Base-by-base conservation (phyloP, 257 asterid genomes). In the Vinca minor region DNA sequence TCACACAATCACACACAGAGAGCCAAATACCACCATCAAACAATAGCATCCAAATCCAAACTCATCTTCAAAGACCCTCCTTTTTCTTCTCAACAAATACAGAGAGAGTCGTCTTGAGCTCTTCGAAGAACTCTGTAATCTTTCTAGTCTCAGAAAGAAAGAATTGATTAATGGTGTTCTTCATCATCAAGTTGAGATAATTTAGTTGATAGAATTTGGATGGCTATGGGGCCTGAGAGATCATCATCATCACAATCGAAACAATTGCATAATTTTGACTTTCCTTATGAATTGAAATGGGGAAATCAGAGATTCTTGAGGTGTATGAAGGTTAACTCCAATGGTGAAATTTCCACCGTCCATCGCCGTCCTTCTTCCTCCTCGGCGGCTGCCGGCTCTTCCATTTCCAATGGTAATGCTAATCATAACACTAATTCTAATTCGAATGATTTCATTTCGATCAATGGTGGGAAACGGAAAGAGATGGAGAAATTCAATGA, bases 241-340 rank as follows among this genome's bases (percentile, higher is more conserved):
- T 83, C 86, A 39, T 83, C 86, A 39, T 54, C 72, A 20, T 49
- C 76, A 34, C n/a, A n/a, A n/a, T 34, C 38, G 10, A 77, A 77
- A 53, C 73, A 91, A 59, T 74, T 88, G 31, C 96, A 88, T 67
- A 88, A 85, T 85, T 83, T 88, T 78, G 71, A 69, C 56, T 26
- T 88, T 68, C 94, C 89, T 23, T 34, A 64, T 58, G 81, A 81
- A 8, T 66, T 88, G n/a, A 80, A 83, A 56, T 88, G 94, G 96
- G 94, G 94, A 3, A 83, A 78, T 47, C 91, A 78, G 86, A 73
- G 62, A 20, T 71, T 64, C 50, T 81, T 83, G 75, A 82, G 89
- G 64, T 83, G 96, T 76, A 83, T 73, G 77, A 82, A 82, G 79
- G 82, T 80, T 59, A 73, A 76, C 75, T 70, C 86, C 34, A 59